phyloP scores from a whole-genome alignment of 371 early-diverging fungal species.

The Mucor mucedo region DNA sequence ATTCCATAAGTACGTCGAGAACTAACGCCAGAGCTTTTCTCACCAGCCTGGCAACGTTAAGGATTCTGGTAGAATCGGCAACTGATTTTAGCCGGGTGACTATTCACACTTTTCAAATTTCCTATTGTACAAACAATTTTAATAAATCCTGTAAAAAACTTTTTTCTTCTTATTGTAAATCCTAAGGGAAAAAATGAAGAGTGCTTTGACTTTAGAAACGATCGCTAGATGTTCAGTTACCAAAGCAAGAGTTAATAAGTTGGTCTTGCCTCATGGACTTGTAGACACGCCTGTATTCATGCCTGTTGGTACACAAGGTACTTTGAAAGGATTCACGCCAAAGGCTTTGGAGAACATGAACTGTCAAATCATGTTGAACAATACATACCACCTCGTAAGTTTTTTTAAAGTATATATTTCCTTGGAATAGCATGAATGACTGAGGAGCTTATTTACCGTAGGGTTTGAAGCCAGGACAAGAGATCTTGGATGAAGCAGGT shows the following conservation, averaged over 20 bases:
- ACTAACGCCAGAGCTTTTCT: too few relatives aligned
- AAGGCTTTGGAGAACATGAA: constrained; percentile 78
- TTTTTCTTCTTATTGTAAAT: background rate
- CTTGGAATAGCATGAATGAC: too few relatives aligned
- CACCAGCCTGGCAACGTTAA: too few relatives aligned
- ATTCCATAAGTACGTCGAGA: too few relatives aligned
- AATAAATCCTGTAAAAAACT: background rate
- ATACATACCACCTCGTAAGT: constrained; percentile 87
- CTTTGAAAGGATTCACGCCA: constrained; percentile 87
- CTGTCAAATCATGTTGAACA: constrained; percentile 91
- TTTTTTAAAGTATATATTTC: background rate
- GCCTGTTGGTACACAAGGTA: constrained; percentile 97
- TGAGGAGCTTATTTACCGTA: constrained; percentile 1
- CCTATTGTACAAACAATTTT: too few relatives aligned
- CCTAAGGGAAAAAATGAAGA: constrained; percentile 14
- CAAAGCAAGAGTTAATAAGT: constrained; percentile 82
- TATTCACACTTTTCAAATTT: too few relatives aligned
- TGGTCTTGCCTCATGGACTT: constrained; percentile 81
- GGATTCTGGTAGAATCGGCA: too few relatives aligned
- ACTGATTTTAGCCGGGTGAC: too few relatives aligned
- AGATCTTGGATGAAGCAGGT: constrained; percentile 74
- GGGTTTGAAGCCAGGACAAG: constrained; percentile 70
- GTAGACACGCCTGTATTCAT: constrained; percentile 93
- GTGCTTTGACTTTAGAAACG: constrained; percentile 29
- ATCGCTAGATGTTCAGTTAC: constrained; percentile 84